phyloP scores from a whole-genome alignment of 352 stramenopile genomes.

The Pythium folliculosum region DNA sequence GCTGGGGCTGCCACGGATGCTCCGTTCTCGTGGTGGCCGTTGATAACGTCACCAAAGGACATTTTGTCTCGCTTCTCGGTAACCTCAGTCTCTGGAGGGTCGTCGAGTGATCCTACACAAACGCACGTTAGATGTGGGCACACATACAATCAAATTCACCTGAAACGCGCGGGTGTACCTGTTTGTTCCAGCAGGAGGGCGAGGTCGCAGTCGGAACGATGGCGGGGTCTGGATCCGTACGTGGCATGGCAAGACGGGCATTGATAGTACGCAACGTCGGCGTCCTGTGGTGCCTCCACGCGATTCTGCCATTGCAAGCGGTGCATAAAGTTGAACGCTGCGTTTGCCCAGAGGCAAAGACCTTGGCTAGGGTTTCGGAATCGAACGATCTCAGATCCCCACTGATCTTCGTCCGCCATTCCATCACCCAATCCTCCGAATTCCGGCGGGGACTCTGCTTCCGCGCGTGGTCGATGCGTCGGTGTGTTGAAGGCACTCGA shows the following conservation, averaged over 20 bases:
- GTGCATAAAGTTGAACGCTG: slow-evolving; percentile 70
- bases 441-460: slow-evolving; percentile 16
- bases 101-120: slow-evolving; percentile 16
- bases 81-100: slow-evolving; percentile 9
- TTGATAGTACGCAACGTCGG: slow-evolving; percentile 27
- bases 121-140: not conserved
- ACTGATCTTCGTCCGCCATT: slow-evolving; percentile 27
- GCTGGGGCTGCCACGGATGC: not conserved
- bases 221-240: slow-evolving; percentile 45
- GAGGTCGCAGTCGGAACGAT: slow-evolving; percentile 60
- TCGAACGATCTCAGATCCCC: slow-evolving; percentile 34
- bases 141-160: not conserved
- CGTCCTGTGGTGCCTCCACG: slow-evolving; percentile 11
- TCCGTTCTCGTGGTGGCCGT: not conserved
- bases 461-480: slow-evolving; percentile 13
- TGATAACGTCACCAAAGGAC: not conserved
- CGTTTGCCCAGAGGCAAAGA: slow-evolving; percentile 72
- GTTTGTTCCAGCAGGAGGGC: slow-evolving; percentile 59
- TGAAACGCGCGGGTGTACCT: slow-evolving; percentile 5
- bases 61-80: slow-evolving; percentile 11
- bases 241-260: slow-evolving; percentile 52
- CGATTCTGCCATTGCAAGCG: slow-evolving; percentile 64
- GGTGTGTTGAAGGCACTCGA: slow-evolving; percentile 28
- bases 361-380: slow-evolving; percentile 55
- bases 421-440: slow-evolving; percentile 37